Evolutionary conservation across 768 basidiomycete species (phyloP), one percentile per base, ranked within the genome.

Genomic region (Termitomyces bulborhizus): DNA sequence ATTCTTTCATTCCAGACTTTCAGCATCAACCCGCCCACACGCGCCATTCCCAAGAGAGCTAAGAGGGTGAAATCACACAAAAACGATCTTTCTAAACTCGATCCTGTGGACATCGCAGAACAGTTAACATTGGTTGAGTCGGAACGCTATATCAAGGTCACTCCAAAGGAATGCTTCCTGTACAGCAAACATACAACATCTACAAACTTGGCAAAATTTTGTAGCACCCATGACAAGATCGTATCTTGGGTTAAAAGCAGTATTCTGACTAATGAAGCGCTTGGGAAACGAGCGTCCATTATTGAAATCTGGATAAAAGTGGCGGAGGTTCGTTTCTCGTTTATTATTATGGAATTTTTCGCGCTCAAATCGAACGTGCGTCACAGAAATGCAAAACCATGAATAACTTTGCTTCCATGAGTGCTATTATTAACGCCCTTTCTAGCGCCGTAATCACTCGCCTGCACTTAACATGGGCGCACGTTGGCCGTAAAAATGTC

Each of bases 71-170:
- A 78, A 61, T 65, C 73, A 4, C 76, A 78, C 54, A 83, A 77
- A 64, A 76, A 81, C 60, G 87, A 88, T 48, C 67, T 94, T 16
- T 65, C 82, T 12, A 80, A 82, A 60, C 74, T 88, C 56, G 84
- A 89, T 60, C 77, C 90, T 1, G 64, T 77, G 21, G 82, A 86
- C 53, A 63, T 96, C 34, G 92, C 92, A 0, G 83, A 92, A 42
- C 92, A 95, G 62, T 73, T 96, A 43, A 84, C 86, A n/a, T 70
- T 94, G 44, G 73, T 84, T 57, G 90, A 95, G 66, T 82, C 78
- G 53, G 70, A 76, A 37, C 73, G 85, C 6, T 96, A 93, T 67
- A 69, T 74, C 56, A 83, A 82, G 64, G 81, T 94, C 54, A 79
- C 80, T 8, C 77, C 83, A 6, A 81, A 81, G 41, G 91, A 95